These are phyloP conservation scores for Prunus padus DNA, from an alignment of 306 rosid genomes.

Conservation along the genomic window DNA sequence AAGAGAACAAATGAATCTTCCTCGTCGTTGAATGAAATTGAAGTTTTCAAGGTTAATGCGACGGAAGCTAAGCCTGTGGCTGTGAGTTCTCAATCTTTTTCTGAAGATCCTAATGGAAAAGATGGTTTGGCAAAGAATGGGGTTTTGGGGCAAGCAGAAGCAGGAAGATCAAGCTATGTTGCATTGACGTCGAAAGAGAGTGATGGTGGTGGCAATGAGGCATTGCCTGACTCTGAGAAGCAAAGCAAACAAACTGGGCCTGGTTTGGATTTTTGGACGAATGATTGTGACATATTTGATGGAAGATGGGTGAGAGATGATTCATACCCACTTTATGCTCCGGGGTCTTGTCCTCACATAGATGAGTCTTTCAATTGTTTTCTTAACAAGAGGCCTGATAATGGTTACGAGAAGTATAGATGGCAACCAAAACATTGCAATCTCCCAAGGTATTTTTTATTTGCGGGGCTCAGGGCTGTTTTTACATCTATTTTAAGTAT, in stretches of 20 bases:
- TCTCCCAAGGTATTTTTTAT: slow-evolving; percentile 19
- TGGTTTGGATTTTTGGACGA: neutral
- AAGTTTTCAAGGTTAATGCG: no score
- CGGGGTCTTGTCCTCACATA: slow-evolving; percentile 26
- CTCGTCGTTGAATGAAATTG: neutral
- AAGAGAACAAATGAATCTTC: neutral
- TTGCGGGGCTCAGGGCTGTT: neutral
- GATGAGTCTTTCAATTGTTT: slow-evolving; percentile 29
- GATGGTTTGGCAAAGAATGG: neutral
- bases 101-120: neutral
- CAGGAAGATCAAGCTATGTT: neutral
- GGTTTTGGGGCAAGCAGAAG: neutral
- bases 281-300: slow-evolving; percentile 23
- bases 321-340: slow-evolving; percentile 13
- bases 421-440: slow-evolving; percentile 29
- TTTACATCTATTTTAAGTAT: neutral
- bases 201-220: neutral
- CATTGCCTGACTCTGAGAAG: neutral
- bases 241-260: neutral
- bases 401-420: slow-evolving; percentile 23
- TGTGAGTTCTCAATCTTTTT: neutral
- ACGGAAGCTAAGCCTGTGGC: neutral
- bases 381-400: slow-evolving; percentile 20
- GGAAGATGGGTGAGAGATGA: slow-evolving; percentile 29
- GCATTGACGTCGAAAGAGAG: slow-evolving; percentile 5